These are phyloP conservation scores for Floccularia luteovirens DNA, from an alignment of 768 basidiomycete genomes.

Conservation along the genomic window DNA sequence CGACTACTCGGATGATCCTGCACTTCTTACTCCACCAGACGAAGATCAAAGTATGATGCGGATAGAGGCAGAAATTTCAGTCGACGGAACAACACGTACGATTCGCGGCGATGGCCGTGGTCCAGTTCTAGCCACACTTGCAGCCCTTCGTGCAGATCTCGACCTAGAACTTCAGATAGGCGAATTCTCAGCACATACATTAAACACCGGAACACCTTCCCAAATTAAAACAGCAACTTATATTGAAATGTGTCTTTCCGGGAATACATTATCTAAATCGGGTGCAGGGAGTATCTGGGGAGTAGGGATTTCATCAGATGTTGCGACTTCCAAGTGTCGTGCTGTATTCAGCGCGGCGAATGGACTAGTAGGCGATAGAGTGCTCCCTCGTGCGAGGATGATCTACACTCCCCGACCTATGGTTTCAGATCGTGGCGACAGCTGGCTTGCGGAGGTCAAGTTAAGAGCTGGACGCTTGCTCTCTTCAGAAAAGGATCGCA, in stretches of 20 bases:
- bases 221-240: conserved; percentile 61
- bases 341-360: conserved; percentile 74
- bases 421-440: conserved; percentile 7
- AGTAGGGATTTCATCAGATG: conserved; percentile 69
- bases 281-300: conserved; percentile 54
- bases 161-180: conserved; percentile 59
- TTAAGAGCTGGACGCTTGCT: conserved; percentile 13
- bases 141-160: conserved; percentile 62
- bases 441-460: conserved; percentile 15
- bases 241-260: conserved; percentile 58
- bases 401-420: conserved; percentile 14
- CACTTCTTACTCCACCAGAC: conserved; percentile 15
- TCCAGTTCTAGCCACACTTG: conserved; percentile 67
- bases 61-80: conserved; percentile 61
- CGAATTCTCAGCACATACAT: conserved; percentile 69
- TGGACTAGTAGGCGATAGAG: conserved; percentile 41
- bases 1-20: conserved; percentile 42
- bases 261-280: conserved; percentile 41
- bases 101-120: conserved; percentile 76
- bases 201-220: conserved; percentile 26
- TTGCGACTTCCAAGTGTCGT: conserved; percentile 61
- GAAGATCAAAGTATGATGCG: conserved; percentile 17
- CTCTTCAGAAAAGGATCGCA: conserved; percentile 1
- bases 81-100: conserved; percentile 57
- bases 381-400: conserved; percentile 31